These are phyloP conservation scores for Cercophora scortea DNA, from an alignment of 495 filamentous ascomycete genomes.

Conservation along the genomic window DNA sequence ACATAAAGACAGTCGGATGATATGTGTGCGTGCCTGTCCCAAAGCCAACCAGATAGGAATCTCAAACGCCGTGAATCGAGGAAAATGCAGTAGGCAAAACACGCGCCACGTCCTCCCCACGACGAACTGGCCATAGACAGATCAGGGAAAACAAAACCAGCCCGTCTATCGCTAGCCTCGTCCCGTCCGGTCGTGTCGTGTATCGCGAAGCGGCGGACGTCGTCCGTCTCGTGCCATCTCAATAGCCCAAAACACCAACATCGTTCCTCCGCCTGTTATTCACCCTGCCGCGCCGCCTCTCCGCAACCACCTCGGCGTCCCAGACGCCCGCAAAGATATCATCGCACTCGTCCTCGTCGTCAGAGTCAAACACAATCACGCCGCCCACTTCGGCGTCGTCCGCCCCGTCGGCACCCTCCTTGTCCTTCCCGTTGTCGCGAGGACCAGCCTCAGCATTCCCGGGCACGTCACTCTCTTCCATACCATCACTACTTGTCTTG, in stretches of 20 bases:
- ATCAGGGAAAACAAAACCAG: no score
- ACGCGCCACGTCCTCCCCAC: no score
- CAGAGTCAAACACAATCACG: slow-evolving; percentile 70
- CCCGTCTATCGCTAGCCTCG: no score
- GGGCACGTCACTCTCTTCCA: no score
- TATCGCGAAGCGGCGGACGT: neutral
- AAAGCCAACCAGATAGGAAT: no score
- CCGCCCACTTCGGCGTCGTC: slow-evolving; percentile 11
- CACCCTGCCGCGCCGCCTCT: slow-evolving; percentile 53
- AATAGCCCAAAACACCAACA: neutral
- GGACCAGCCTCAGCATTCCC: neutral
- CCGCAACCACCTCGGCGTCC: slow-evolving; percentile 60
- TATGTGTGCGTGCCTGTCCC: no score
- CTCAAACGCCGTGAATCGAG: no score
- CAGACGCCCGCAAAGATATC: slow-evolving; percentile 86
- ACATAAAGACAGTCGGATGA: no score
- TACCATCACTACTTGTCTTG: neutral
- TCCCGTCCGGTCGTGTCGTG: no score
- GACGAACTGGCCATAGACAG: no score
- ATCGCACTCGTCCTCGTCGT: slow-evolving; percentile 93
- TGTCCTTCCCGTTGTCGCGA: neutral
- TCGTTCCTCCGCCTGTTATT: slow-evolving; percentile 8
- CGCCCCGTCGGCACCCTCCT: neutral
- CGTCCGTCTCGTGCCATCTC: neutral
- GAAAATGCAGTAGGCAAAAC: no score